phyloP scores from a whole-genome alignment of 805 yeast species.

The Kazachstania africana region DNA sequence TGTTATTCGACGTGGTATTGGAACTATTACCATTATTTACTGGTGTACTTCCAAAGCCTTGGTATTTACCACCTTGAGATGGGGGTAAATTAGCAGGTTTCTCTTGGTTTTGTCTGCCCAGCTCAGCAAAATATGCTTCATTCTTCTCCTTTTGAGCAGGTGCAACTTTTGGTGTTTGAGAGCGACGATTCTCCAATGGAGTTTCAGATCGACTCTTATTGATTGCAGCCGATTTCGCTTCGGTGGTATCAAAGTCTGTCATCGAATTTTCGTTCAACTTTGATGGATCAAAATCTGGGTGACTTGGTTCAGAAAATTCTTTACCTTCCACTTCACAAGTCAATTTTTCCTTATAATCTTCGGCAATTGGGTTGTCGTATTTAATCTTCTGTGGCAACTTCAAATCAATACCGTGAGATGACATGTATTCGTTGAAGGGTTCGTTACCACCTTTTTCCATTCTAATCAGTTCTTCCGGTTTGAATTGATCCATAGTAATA shows the following conservation, averaged over 20 bases:
- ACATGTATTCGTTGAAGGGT: constrained; percentile 57
- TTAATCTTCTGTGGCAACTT: constrained; percentile 56
- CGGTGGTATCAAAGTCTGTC: not conserved
- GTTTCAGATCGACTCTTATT: constrained; percentile 1
- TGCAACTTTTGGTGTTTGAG: constrained; percentile 25
- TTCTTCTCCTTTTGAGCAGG: constrained; percentile 43
- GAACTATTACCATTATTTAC: constrained; percentile 9
- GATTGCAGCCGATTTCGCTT: not conserved
- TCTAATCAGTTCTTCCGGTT: constrained; percentile 75
- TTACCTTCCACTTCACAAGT: constrained; percentile 65
- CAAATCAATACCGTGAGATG: constrained; percentile 57
- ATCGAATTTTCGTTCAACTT: constrained; percentile 2
- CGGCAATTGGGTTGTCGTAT: constrained; percentile 86
- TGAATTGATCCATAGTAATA: constrained; percentile 97
- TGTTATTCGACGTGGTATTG: constrained; percentile 14
- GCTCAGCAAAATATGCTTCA: constrained; percentile 69
- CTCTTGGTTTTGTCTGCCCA: constrained; percentile 60
- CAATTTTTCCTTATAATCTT: constrained; percentile 78
- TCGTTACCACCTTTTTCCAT: constrained; percentile 95
- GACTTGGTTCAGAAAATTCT: constrained; percentile 57
- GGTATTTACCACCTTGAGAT: constrained; percentile 85
- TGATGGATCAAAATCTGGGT: constrained; percentile 29
- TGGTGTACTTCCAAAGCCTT: constrained; percentile 83
- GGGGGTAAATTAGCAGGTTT: constrained; percentile 80
- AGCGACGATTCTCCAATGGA: constrained; percentile 32